These are phyloP conservation scores for Aspergillus sp. DNA, from an alignment of 2,329 filamentous ascomycete genomes.

Conservation along the genomic window DNA sequence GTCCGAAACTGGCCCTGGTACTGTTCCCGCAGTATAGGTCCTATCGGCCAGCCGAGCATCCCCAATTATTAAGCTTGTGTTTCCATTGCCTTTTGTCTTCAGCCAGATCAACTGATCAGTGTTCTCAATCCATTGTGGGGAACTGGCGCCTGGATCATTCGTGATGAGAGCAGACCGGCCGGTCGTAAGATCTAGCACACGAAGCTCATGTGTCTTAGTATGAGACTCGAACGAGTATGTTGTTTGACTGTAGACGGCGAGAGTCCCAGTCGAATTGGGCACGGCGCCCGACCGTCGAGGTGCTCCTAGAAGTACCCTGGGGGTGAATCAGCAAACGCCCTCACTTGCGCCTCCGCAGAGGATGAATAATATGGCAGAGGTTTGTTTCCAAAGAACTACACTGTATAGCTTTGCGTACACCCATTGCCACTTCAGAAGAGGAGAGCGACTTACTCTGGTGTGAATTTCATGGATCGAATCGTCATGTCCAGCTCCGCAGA, in stretches of 20 bases:
- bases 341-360: not conserved
- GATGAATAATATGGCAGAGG: not conserved
- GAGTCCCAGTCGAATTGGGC: conserved; percentile 47
- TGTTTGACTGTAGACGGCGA: conserved; percentile 49
- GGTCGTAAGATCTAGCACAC: conserved; percentile 44
- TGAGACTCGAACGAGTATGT: conserved; percentile 53
- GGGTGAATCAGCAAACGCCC: not conserved
- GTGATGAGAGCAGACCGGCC: conserved; percentile 44
- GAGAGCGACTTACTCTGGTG: conserved; percentile 37
- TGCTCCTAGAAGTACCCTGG: conserved; percentile 47
- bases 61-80: conserved; percentile 47
- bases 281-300: conserved; percentile 47
- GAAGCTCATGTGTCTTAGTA: conserved; percentile 47
- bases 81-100: conserved; percentile 46
- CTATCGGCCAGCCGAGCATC: conserved; percentile 42
- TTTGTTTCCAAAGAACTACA: not conserved
- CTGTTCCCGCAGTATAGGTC: conserved; percentile 46
- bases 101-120: conserved; percentile 48
- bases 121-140: conserved; percentile 48
- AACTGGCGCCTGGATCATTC: conserved; percentile 46
- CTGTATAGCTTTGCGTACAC: not conserved
- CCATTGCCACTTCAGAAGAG: not conserved
- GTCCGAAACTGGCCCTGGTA: conserved; percentile 47
- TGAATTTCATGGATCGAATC: conserved; percentile 43
- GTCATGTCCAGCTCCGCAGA: conserved; percentile 33